Evolutionary conservation across 1,284 basidiomycete genomes (phyloP), one percentile per base, ranked within the genome.

Genomic region (Ganoderma lucidum): DNA sequence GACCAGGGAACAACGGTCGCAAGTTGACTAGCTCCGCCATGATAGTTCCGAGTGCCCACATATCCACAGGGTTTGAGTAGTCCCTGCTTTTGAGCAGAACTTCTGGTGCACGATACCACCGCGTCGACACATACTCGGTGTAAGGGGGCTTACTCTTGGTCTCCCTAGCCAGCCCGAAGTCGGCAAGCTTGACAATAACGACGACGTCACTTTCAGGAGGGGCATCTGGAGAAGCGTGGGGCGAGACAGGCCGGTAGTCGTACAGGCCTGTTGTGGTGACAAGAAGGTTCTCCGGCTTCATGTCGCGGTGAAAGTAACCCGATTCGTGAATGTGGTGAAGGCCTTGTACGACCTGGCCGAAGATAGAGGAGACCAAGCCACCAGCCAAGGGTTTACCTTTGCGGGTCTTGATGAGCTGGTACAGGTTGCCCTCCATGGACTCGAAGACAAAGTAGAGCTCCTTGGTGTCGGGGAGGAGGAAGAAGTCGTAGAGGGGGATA

Each of bases 371-470:
- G 69, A 98, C 93, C 73, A 99, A 91, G 69, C 98, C 98, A 44
- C 96, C 94, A 19, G 98, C 97, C 65, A 99, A 90, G 8, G 96
- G 91, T 69, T 97, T 90, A 65, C 97, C 96, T 82, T 95, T 96
- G 71, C 98, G 92, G 42, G 97, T 93, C 84, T 98, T 99, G 82
- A 98, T 98, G 82, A 99, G 93, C 82, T 99, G 98, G 82, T 98
- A 99, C 68, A 99, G 90, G 82, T 99, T 99, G 76, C 98, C 98
- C 82, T 99, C 98, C 98, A 99, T 99, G 80, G 96, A 97, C 83
- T 99, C 98, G 81, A 99, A 99, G 64, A 99, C 98, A 79, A 99
- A 99, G 83, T 99, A 98, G 75, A 99, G 94, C 83, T 99, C 96
- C 81, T 94, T 95, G 66, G 95, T 91, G 72, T 91, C 88, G 1